These are phyloP conservation scores for Daldinia concentrica DNA, from an alignment of 495 filamentous ascomycete genomes.

Conservation along the genomic window DNA sequence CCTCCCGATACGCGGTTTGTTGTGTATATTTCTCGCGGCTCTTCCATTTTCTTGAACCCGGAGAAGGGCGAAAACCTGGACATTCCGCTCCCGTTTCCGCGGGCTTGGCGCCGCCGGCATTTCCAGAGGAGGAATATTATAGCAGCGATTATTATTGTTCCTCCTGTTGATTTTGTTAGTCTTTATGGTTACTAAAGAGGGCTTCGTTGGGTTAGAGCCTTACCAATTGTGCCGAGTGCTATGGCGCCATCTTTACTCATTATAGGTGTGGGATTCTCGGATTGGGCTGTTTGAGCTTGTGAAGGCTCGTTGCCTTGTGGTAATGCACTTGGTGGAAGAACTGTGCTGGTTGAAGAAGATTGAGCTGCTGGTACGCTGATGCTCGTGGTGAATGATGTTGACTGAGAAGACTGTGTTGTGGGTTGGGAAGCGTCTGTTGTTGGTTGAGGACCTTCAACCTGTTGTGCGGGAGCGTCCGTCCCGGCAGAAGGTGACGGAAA, in stretches of 20 bases:
- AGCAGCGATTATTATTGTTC: slow-evolving; percentile 18
- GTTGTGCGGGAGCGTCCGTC: not conserved
- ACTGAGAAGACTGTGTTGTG: not conserved
- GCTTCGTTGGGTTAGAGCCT: slow-evolving; percentile 2
- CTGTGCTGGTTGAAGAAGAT: not conserved
- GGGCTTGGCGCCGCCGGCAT: slow-evolving; percentile 20
- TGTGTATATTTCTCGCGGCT: not conserved
- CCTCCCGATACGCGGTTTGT: slow-evolving; percentile 1
- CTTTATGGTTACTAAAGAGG: not conserved
- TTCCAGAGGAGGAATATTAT: slow-evolving; percentile 27
- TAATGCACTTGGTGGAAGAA: not conserved
- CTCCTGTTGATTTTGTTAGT: slow-evolving; percentile 26
- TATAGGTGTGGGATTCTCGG: not conserved
- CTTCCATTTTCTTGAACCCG: slow-evolving; percentile 22
- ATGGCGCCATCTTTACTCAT: slow-evolving; percentile 32
- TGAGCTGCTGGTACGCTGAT: not conserved
- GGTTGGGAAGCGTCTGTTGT: not conserved
- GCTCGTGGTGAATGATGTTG: slow-evolving; percentile 8
- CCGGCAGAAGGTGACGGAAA: slow-evolving; percentile 13
- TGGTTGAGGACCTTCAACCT: not conserved
- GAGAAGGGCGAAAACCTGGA: slow-evolving; percentile 1
- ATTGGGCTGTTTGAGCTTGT: slow-evolving; percentile 24
- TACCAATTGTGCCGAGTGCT: slow-evolving; percentile 36
- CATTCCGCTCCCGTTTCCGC: not conserved
- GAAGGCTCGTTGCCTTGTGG: slow-evolving; percentile 3